A percentile compares a stretch with the other conserved stretches of the same genome.
These are phyloP conservation scores for Trametes pubescens DNA, from an alignment of 1,284 basidiomycete species.

Conservation along the genomic window DNA sequence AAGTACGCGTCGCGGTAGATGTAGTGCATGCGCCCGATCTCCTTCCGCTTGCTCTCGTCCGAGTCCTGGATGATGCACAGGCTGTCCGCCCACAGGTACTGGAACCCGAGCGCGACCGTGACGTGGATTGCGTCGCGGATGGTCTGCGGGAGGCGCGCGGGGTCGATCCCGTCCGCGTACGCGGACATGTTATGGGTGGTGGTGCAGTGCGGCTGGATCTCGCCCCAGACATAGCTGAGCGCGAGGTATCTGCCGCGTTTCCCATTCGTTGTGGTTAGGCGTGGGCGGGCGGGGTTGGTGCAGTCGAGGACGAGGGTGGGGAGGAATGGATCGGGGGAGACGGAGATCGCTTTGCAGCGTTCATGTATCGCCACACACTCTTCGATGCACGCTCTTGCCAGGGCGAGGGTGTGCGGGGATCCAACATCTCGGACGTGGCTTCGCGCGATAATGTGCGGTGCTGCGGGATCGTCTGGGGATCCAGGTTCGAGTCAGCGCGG, in stretches of 20 bases:
- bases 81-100: conserved; percentile 8
- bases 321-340: neutral
- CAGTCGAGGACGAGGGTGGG: conserved; percentile 25
- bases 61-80: conserved; percentile 18
- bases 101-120: conserved; percentile 9
- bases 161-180: conserved; percentile 8
- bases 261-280: neutral
- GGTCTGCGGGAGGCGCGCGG: conserved; percentile 5
- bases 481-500: neutral
- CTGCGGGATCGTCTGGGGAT: conserved; percentile 14
- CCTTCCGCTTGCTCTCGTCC: conserved; percentile 10
- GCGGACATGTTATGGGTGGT: conserved; percentile 3
- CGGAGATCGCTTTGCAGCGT: neutral
- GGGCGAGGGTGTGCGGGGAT: neutral
- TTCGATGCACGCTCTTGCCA: conserved; percentile 3
- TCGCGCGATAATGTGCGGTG: conserved; percentile 9
- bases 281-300: conserved; percentile 1
- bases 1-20: conserved; percentile 15
- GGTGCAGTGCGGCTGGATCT: conserved; percentile 12
- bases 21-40: conserved; percentile 9
- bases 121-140: conserved; percentile 10
- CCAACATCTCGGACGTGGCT: neutral
- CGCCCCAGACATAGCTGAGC: conserved; percentile 28
- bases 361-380: neutral
- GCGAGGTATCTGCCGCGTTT: conserved; percentile 12